A percentile compares a stretch with the other conserved stretches of the same genome.
Conservation (phyloP, 352 stramenopile species). For the Phytophthora sp. region DNA sequence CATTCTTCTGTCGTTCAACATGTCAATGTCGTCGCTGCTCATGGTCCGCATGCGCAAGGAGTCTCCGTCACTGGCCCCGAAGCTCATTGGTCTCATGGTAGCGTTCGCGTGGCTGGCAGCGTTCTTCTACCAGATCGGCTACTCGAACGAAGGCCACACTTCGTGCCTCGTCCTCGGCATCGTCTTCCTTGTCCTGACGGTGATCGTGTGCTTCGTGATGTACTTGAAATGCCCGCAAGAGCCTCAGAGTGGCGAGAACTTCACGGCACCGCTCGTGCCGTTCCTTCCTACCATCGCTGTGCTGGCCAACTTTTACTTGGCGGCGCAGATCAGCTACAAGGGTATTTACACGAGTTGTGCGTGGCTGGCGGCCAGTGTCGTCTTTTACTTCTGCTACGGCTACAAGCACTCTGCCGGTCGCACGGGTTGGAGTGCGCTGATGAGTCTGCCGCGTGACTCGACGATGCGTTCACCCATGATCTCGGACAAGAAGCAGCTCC, state of each 20-base stretch:
- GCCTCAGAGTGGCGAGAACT: conserved; percentile 55
- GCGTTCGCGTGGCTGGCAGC: conserved; percentile 40
- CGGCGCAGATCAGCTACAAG: conserved; percentile 57
- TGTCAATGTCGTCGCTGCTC: conserved; percentile 78
- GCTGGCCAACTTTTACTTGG: conserved; percentile 75
- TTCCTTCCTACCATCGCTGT: conserved; percentile 60
- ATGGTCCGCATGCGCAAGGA: conserved; percentile 70
- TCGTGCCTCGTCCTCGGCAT: conserved; percentile 48
- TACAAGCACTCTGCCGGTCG: conserved; percentile 72
- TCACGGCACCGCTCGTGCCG: conserved; percentile 68
- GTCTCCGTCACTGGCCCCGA: conserved; percentile 47
- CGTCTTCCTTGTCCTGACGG: conserved; percentile 52
- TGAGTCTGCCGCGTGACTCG: conserved; percentile 58
- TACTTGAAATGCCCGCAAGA: conserved; percentile 72
- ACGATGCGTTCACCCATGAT: conserved; percentile 61
- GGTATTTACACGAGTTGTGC: conserved; percentile 59
- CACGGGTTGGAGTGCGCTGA: conserved; percentile 60
- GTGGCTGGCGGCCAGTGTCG: conserved; percentile 59
- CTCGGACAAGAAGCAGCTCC: conserved; percentile 43
- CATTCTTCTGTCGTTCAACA: conserved; percentile 88
- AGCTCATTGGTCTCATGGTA: conserved; percentile 52
- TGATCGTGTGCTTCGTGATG: conserved; percentile 40
- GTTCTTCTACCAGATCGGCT: conserved; percentile 78
- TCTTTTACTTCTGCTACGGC: conserved; percentile 86
- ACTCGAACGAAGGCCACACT: conserved; percentile 31